Base-by-base conservation (phyloP, 306 rosid genomes). In the Trifolium fragiferum region DNA sequence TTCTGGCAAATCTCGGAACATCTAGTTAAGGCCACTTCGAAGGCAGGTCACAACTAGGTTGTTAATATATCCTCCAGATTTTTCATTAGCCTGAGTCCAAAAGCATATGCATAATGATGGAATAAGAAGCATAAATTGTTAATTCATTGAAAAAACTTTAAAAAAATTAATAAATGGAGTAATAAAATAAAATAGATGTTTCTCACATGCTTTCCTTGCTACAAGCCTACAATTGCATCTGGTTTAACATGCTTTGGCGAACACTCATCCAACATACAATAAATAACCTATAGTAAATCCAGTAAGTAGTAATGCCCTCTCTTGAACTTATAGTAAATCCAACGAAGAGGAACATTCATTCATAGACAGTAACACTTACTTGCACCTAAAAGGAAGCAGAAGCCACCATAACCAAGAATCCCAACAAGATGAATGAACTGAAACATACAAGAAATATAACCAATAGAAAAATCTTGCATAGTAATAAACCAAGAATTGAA, bases 241-340 rank as follows among this genome's bases (percentile, higher is more conserved):
- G n/a, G n/a, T n/a, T n/a, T n/a, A n/a, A n/a, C n/a, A n/a, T n/a
- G n/a, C n/a, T n/a, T n/a, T n/a, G n/a, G n/a, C n/a, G n/a, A n/a
- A n/a, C n/a, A n/a, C n/a, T n/a, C n/a, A n/a, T n/a, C n/a, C n/a
- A n/a, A n/a, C n/a, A n/a, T n/a, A n/a, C n/a, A n/a, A n/a, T n/a
- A n/a, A n/a, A n/a, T n/a, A n/a, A n/a, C n/a, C n/a, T n/a, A n/a
- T n/a, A n/a, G n/a, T n/a, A n/a, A n/a, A n/a, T n/a, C 98, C 94
- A 93, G 82, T 41, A 93, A 93, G 77, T 93, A 93, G 81, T 93
- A 93, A 81, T 93, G 98, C 97, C 96, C 91, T 84, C 91, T 93
- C 90, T 88, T 91, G 85, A 84, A 91, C 83, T 92, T 89, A 80
- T 93, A 93, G 87, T 88, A 93, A 82, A 91, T 91, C 98, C 98